Evolutionary conservation across 208 protist genomes (phyloP).

Genomic region (Trichomonas vaginalis): DNA sequence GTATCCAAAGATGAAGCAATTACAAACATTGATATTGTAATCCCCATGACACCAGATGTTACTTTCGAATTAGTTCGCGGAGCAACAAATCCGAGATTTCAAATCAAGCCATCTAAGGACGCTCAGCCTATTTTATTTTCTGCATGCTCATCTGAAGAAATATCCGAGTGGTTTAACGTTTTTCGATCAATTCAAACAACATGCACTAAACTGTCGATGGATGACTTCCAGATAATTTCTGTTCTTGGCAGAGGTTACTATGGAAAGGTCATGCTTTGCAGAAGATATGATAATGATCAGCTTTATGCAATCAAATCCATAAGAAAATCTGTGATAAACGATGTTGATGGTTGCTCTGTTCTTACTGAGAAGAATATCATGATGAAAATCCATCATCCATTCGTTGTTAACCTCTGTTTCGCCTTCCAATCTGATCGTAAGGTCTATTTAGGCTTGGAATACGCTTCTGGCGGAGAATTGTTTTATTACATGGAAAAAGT

Average conservation of each 20-base stretch:
- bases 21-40: neutral
- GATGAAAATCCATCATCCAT: neutral
- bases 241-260: neutral
- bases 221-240: neutral
- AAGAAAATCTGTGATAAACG: neutral
- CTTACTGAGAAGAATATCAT: neutral
- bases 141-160: neutral
- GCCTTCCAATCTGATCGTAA: neutral
- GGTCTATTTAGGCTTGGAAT: neutral
- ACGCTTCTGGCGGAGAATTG: neutral
- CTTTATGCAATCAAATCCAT: neutral
- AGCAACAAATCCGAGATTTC: neutral
- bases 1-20: neutral
- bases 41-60: neutral
- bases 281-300: neutral
- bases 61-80: neutral
- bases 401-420: neutral
- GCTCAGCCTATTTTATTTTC: neutral
- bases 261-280: constrained; percentile 11
- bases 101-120: neutral
- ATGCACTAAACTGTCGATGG: neutral
- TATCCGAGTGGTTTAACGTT: neutral
- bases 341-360: neutral
- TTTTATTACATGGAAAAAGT: neutral
- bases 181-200: neutral